Percentiles rank a stretch among this genome's conserved stretches.
phyloP scores from a whole-genome alignment of 2,329 filamentous ascomycete species.

The Tetracladium maxilliforme region DNA sequence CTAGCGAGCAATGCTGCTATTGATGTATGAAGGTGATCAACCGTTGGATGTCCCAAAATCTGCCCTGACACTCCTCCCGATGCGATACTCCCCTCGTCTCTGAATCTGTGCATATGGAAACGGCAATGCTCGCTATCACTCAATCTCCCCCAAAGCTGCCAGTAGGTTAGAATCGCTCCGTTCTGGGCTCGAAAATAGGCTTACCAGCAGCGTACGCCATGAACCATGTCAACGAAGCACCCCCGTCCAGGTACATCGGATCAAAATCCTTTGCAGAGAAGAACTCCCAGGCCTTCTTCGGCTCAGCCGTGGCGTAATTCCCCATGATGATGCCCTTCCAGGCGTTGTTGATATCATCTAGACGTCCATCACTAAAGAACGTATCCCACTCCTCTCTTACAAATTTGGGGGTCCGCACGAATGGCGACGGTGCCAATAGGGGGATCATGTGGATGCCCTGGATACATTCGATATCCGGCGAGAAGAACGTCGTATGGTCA shows the following conservation, averaged over 20 bases:
- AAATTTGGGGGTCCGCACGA: conserved; percentile 53
- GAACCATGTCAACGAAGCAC: conserved; percentile 76
- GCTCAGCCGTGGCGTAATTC: conserved; percentile 67
- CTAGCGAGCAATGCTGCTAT: too few species aligned
- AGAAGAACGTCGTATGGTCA: conserved; percentile 87
- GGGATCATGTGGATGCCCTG: conserved; percentile 27
- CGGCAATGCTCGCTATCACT: too few species aligned
- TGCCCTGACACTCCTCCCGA: too few species aligned
- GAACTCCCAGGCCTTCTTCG: conserved; percentile 55
- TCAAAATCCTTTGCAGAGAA: conserved; percentile 57
- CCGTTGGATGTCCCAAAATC: too few species aligned
- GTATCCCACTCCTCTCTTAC: conserved; percentile 71
- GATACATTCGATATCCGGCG: conserved; percentile 55
- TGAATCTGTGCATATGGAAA: too few species aligned
- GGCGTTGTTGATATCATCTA: conserved; percentile 51
- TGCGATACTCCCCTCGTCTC: too few species aligned
- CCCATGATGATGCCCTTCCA: conserved; percentile 80
- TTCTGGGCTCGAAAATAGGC: too few species aligned
- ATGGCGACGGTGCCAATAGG: conserved; percentile 32
- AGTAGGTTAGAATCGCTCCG: too few species aligned
- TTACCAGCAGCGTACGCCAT: conserved; percentile 62
- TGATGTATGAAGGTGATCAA: too few species aligned
- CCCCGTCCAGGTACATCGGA: conserved; percentile 60
- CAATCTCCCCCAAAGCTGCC: too few species aligned
- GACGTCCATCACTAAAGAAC: conserved; percentile 57